phyloP scores from a whole-genome alignment of 2,329 filamentous ascomycete genomes.

The Stachybotrys chlorohalonatus region DNA sequence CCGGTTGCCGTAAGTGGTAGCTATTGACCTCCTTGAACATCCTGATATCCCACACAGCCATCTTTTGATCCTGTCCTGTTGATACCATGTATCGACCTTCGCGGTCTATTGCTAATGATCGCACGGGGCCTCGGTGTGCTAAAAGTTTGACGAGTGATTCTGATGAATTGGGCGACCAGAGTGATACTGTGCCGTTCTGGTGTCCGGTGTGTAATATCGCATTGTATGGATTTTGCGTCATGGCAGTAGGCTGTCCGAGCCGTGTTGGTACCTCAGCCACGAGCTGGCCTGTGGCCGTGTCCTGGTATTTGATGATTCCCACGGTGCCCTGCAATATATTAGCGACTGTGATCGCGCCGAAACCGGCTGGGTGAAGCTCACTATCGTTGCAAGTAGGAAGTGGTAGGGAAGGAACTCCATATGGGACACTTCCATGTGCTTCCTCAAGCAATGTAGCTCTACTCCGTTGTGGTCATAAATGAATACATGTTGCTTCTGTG shows the following conservation, averaged over 20 bases:
- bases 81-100: conserved; percentile 95
- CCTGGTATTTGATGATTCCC: conserved; percentile 86
- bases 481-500: conserved; percentile 94
- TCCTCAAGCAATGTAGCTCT: conserved; percentile 83
- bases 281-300: conserved; percentile 85
- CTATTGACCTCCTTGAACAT: conserved; percentile 89
- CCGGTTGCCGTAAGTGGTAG: conserved; percentile 78
- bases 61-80: conserved; percentile 78
- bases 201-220: conserved; percentile 88
- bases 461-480: conserved; percentile 91
- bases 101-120: conserved; percentile 75
- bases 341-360: not conserved
- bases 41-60: conserved; percentile 93
- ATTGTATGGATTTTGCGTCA: conserved; percentile 86
- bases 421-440: conserved; percentile 83
- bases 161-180: conserved; percentile 90
- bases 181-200: conserved; percentile 85
- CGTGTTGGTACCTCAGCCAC: conserved; percentile 80
- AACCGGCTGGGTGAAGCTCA: conserved; percentile 30
- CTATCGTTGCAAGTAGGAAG: conserved; percentile 80
- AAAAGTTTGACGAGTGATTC: conserved; percentile 86
- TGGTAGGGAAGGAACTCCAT: conserved; percentile 97
- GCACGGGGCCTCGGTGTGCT: conserved; percentile 81
- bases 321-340: conserved; percentile 51
- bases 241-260: conserved; percentile 71